Conservation (phyloP, 164 flowering plant genomes). For the Vitis vinifera region DNA sequence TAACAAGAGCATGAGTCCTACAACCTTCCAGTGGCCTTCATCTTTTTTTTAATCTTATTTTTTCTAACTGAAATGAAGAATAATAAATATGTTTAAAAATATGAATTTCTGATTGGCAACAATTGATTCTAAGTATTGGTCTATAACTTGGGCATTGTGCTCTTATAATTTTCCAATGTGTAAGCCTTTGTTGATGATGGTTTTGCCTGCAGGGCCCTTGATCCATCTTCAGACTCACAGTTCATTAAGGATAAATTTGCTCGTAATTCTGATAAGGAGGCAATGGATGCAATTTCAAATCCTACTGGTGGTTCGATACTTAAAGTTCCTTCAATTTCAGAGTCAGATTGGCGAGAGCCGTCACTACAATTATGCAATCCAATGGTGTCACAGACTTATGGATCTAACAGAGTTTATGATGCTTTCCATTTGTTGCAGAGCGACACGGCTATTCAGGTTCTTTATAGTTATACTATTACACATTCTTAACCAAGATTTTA, state of each 20-base stretch:
- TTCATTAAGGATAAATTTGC: constrained; percentile 20
- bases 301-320: constrained; percentile 11
- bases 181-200: background rate
- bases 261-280: constrained; percentile 18
- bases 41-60: no score
- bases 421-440: constrained; percentile 63
- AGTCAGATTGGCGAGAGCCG: constrained; percentile 78
- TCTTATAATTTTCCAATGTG: no score
- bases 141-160: no score
- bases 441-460: constrained; percentile 76
- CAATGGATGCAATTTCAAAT: constrained; percentile 7
- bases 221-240: constrained; percentile 19
- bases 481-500: no score
- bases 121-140: no score
- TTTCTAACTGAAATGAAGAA: no score
- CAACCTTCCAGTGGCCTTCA: no score
- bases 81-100: no score
- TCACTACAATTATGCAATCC: constrained; percentile 30
- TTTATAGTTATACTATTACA: background rate
- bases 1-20: no score
- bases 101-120: no score
- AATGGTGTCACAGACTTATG: constrained; percentile 28
- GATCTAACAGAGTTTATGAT: constrained; percentile 43
- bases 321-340: constrained; percentile 30
- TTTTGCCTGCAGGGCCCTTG: constrained; percentile 34